A percentile compares a stretch with the other conserved stretches of the same genome.
Evolutionary conservation across 305 asterid species (phyloP).

Genomic region (Plantago lanceolata): DNA sequence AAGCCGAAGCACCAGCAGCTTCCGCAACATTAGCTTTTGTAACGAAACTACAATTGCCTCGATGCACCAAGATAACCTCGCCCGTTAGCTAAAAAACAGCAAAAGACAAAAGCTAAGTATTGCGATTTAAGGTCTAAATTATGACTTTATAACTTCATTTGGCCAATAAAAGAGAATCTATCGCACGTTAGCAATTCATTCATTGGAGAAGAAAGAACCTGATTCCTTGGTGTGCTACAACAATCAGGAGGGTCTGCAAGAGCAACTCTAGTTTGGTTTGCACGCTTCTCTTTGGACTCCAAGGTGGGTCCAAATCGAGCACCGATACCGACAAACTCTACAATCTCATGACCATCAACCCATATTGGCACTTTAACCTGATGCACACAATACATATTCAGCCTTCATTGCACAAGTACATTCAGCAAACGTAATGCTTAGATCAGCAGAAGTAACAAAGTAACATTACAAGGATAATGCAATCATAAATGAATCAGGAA

Average conservation of each 20-base stretch:
- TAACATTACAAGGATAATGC: background rate
- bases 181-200: background rate
- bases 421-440: background rate
- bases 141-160: background rate
- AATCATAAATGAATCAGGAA: slow-evolving; percentile 6
- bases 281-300: slow-evolving; percentile 95
- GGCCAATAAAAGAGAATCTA: background rate
- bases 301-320: slow-evolving; percentile 93
- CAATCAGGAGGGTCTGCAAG: slow-evolving; percentile 94
- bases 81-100: slow-evolving; percentile 63
- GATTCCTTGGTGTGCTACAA: slow-evolving; percentile 68
- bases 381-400: slow-evolving; percentile 17
- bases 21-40: slow-evolving; percentile 87
- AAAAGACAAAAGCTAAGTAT: slow-evolving; percentile 13
- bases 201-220: slow-evolving; percentile 39
- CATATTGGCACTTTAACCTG: slow-evolving; percentile 91
- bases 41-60: slow-evolving; percentile 92
- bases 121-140: slow-evolving; percentile 8
- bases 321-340: slow-evolving; percentile 90
- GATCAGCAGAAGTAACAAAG: slow-evolving; percentile 7
- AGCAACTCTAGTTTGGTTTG: slow-evolving; percentile 66
- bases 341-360: slow-evolving; percentile 68
- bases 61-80: slow-evolving; percentile 81
- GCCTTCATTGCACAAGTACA: slow-evolving; percentile 1
- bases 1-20: slow-evolving; percentile 92